Evolutionary conservation across 495 filamentous ascomycete genomes (phyloP).

Genomic region (Entonaema liquescens): DNA sequence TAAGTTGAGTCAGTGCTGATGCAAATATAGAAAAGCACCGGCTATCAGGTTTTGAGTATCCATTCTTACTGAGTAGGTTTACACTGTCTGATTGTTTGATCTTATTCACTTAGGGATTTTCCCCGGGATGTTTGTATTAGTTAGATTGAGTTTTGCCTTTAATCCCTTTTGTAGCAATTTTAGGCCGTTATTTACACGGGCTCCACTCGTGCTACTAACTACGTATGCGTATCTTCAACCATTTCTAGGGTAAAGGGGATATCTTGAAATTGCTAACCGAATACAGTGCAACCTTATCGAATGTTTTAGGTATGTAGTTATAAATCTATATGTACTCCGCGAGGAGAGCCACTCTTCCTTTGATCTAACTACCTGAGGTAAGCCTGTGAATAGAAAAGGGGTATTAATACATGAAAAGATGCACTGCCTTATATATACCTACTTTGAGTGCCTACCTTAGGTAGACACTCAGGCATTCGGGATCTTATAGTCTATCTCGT

Average conservation of each 20-base stretch:
- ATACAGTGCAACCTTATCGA: too few relatives aligned
- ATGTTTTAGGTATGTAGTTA: too few relatives aligned
- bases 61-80: not conserved
- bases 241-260: not conserved
- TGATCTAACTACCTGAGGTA: too few relatives aligned
- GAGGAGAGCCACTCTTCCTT: too few relatives aligned
- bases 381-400: too few relatives aligned
- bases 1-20: constrained; percentile 5
- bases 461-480: too few relatives aligned
- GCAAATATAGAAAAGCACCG: not conserved
- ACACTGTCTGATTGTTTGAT: not conserved
- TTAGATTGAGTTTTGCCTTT: not conserved
- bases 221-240: not conserved
- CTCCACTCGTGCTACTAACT: not conserved
- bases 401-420: too few relatives aligned
- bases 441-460: too few relatives aligned
- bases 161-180: not conserved
- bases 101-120: not conserved
- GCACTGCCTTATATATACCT: too few relatives aligned
- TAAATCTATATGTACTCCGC: too few relatives aligned
- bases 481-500: too few relatives aligned
- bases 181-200: not conserved
- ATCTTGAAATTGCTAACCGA: too few relatives aligned
- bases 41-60: not conserved
- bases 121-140: not conserved